Conservation (phyloP, 78 protist species). For the Dictyostelium intermedium region DNA sequence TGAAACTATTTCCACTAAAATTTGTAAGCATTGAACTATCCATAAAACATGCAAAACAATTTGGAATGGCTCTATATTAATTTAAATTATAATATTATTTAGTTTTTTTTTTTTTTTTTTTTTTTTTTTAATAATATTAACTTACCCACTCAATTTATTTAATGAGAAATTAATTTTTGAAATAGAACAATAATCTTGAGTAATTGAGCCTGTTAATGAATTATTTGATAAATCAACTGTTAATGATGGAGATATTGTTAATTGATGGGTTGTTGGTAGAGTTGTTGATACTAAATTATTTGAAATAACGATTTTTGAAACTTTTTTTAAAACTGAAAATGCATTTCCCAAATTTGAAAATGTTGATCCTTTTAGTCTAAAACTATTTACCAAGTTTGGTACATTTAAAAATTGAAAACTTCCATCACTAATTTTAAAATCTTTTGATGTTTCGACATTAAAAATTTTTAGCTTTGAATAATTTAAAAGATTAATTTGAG, state of each 20-base stretch:
- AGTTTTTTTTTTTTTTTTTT: no score
- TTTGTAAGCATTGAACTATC: neutral
- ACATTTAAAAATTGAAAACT: neutral
- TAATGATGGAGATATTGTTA: neutral
- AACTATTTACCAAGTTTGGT: neutral
- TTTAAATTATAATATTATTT: no score
- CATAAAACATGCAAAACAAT: neutral
- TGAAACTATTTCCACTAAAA: neutral
- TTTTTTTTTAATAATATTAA: neutral
- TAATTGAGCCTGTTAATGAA: neutral
- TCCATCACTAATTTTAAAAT: neutral
- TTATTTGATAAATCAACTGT: neutral
- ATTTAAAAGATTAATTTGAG: neutral
- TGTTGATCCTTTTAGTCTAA: neutral
- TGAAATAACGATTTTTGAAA: neutral
- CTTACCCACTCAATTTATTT: neutral
- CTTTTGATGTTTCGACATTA: neutral
- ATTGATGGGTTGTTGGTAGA: neutral
- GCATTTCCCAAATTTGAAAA: neutral
- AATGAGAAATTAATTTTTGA: neutral
- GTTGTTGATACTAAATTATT: neutral
- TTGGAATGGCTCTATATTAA: neutral
- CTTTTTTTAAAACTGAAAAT: neutral
- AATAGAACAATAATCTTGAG: neutral
- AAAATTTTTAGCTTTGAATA: no score